These are phyloP conservation scores for Colletotrichum sidae DNA, from an alignment of 2,329 filamentous ascomycete species.

Conservation along the genomic window DNA sequence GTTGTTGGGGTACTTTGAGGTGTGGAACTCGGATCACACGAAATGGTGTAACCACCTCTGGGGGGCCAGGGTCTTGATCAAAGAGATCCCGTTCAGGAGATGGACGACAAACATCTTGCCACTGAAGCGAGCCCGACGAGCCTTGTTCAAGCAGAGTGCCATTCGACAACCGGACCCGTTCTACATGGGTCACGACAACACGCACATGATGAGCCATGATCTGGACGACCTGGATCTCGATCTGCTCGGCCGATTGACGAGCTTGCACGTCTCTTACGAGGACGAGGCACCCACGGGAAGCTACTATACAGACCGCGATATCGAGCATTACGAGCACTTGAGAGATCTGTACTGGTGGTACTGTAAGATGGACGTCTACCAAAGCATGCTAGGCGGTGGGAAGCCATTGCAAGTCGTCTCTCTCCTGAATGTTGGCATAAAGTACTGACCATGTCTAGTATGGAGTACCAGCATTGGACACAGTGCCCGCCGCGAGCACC, in stretches of 20 bases:
- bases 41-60: conserved; percentile 96
- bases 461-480: conserved; percentile 85
- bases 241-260: conserved; percentile 56
- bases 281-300: conserved; percentile 41
- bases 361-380: conserved; percentile 91
- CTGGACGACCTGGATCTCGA: conserved; percentile 55
- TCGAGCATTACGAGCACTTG: conserved; percentile 83
- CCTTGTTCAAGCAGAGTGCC: conserved; percentile 52
- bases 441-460: conserved; percentile 60
- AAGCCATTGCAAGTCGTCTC: conserved; percentile 77
- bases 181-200: conserved; percentile 39
- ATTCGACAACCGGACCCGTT: conserved; percentile 43
- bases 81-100: conserved; percentile 81
- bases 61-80: conserved; percentile 84
- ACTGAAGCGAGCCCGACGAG: conserved; percentile 61
- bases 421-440: not conserved
- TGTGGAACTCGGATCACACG: conserved; percentile 92
- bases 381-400: conserved; percentile 89
- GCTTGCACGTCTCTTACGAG: conserved; percentile 46
- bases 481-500: conserved; percentile 88
- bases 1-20: conserved; percentile 90
- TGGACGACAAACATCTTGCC: conserved; percentile 79
- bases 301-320: conserved; percentile 67
- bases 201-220: conserved; percentile 42
- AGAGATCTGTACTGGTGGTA: conserved; percentile 97